Evolutionary conservation across 495 filamentous ascomycete genomes (phyloP), one percentile per base, ranked within the genome.

Genomic region (Neurospora terricola): DNA sequence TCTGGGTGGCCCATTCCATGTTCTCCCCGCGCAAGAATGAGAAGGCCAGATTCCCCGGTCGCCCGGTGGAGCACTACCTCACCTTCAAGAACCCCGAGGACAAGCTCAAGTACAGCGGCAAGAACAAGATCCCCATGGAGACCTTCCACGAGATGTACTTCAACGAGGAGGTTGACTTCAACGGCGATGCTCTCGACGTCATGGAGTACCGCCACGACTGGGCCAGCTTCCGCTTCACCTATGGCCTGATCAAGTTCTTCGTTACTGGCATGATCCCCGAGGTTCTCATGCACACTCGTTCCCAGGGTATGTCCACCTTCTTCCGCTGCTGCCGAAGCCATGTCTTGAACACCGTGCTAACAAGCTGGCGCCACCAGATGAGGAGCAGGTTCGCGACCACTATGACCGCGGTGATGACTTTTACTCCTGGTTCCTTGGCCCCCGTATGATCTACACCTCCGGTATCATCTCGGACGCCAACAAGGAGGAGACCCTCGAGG

Each of bases 131-230:
- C 73, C 91, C 93, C 69, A 89, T 96, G 86, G 88, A 93, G 83
- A 94, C 91, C 62, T 96, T 96, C 84, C 88, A 93, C 74, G 92
- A 96, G 81, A 94, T 90, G 91, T 96, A 94, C 85, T 94, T 96
- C 79, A 90, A 92, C 77, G 91, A 91, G 71, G 87, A 92, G 69
- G 93, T 94, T 73, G 91, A 93, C 76, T 93, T 96, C 85, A 96
- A 94, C 78, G 92, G 92, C 71, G 93, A 96, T 78, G 86, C 83
- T 73, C 86, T 96, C 75, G 93, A 95, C 75, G 84, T 92, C 54
- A 74, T 96, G 78, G 93, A 96, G 83, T 92, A 92, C 82, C 86
- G 93, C 75, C 93, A 96, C 78, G 93, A 96, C 79, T 96, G 93
- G 93, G 91, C 91, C 71, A 93, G 82, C 82, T 94, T 94, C 85